Evolutionary conservation across 202 grass and related monocot genomes (phyloP), one percentile per base, ranked within the genome.

Genomic region (Musa balbisiana): DNA sequence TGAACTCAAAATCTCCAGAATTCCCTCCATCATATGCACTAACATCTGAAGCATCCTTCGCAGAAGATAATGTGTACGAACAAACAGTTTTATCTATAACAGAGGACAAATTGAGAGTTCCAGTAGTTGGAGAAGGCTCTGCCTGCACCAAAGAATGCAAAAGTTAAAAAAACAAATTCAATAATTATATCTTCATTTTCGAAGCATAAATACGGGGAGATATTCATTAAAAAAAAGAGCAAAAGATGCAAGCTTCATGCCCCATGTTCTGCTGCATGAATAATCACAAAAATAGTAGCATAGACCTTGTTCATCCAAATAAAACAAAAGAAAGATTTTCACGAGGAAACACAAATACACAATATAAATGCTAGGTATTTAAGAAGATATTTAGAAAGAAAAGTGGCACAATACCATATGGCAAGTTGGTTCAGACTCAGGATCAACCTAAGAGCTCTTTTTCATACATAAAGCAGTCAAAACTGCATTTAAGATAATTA

Each of bases 81-180:
- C 75, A 70, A 66, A 85, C 78, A 3, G 78, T 88, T 87, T 88
- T 95, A 72, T 83, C 76, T 70, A 88, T 87, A n/a, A 95, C 80
- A 17, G 80, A 81, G 74, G 89, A 59, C 85, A 88, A 87, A 77
- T 76, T 87, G 62, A 98, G 72, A 63, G 85, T 90, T 79, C 96
- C 96, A 82, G 96, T 99, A 17, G 96, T 99, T 13, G 96, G 91
- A 70, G 96, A 99, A 15, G 89, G 96, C 76, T 95, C 96, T 83
- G 88, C 87, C 96, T 95, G 84, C 81, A 92, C 53, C 14, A 84
- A 12, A 84, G 83, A 85, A 73, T 43, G 15, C 24, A 58, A 70
- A 62, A 43, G 33, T 43, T 5, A 43, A 43, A 62, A 65, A 77
- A 43, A 75, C 83, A 49, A 68, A 73, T 49, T 62, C 26, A 43